phyloP scores from a whole-genome alignment of 352 stramenopile genomes.

The Pythium chondricola region DNA sequence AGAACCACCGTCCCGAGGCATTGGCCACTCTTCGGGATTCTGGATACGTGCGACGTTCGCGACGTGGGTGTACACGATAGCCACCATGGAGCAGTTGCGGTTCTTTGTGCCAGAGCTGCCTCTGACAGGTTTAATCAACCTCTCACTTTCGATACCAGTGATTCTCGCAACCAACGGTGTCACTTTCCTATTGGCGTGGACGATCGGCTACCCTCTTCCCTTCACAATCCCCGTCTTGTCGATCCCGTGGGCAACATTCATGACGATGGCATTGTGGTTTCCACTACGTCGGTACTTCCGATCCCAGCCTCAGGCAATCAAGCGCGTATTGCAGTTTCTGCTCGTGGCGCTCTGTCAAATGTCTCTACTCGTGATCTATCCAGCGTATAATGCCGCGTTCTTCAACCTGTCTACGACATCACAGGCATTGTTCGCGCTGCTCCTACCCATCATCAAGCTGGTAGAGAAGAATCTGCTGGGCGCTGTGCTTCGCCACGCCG shows the following conservation, averaged over 20 bases:
- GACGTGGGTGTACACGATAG: background rate
- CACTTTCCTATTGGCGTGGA: background rate
- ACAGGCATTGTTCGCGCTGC: conserved; percentile 20
- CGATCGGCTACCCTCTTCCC: conserved; percentile 24
- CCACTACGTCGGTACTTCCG: conserved; percentile 21
- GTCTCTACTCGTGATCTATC: conserved; percentile 26
- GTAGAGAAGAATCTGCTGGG: conserved; percentile 27
- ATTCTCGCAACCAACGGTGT: background rate
- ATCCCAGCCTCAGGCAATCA: conserved; percentile 5
- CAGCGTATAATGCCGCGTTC: conserved; percentile 26
- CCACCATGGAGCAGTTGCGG: background rate
- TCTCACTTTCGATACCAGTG: background rate
- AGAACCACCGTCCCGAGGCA: background rate
- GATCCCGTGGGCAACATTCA: conserved; percentile 13
- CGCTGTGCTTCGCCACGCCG: conserved; percentile 6
- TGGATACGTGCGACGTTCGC: conserved; percentile 10
- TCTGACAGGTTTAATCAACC: background rate
- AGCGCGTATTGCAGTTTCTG: conserved; percentile 21
- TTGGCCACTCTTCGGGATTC: background rate
- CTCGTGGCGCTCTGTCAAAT: conserved; percentile 27
- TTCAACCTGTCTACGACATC: conserved; percentile 8
- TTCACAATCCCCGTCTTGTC: conserved; percentile 25
- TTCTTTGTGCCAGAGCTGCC: background rate
- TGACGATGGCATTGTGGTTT: conserved; percentile 15
- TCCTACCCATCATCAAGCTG: conserved; percentile 33